Conservation (phyloP, 139 green algal species). For the Trebouxia sp. region DNA sequence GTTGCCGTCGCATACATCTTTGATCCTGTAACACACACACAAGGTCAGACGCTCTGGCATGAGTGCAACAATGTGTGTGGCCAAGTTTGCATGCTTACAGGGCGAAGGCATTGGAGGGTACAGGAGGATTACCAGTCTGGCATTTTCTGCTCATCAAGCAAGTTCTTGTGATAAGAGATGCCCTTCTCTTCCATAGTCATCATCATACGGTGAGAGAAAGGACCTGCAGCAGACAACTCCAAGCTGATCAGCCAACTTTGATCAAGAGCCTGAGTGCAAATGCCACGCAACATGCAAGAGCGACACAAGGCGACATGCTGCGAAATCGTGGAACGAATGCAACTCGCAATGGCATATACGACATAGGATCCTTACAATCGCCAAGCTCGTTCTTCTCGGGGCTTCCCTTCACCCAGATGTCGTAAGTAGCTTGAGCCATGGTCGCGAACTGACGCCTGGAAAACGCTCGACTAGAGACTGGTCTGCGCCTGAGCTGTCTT, state of each 20-base stretch:
- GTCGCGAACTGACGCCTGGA: neutral
- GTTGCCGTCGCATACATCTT: constrained; percentile 18
- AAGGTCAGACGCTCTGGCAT: too few relatives aligned
- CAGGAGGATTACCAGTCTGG: neutral
- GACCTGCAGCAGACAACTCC: neutral
- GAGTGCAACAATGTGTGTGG: neutral
- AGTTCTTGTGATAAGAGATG: constrained; percentile 17
- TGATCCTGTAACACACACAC: constrained; percentile 2
- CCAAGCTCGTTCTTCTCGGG: constrained; percentile 24
- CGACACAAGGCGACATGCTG: neutral
- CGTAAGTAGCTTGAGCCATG: constrained; percentile 20
- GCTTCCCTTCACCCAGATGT: constrained; percentile 29
- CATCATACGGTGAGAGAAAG: constrained; percentile 27
- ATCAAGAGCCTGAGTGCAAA: neutral
- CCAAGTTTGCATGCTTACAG: neutral
- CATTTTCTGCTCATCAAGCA: constrained; percentile 26
- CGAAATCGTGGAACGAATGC: neutral
- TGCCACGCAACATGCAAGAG: neutral
- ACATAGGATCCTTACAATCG: neutral
- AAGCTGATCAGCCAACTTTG: neutral
- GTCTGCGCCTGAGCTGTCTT: neutral
- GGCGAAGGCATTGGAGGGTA: neutral
- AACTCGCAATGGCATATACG: neutral
- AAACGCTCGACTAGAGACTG: neutral
- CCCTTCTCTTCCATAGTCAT: constrained; percentile 27